phyloP scores from a whole-genome alignment of 345 rosid genomes.

The Zanthoxylum bungeanum region DNA sequence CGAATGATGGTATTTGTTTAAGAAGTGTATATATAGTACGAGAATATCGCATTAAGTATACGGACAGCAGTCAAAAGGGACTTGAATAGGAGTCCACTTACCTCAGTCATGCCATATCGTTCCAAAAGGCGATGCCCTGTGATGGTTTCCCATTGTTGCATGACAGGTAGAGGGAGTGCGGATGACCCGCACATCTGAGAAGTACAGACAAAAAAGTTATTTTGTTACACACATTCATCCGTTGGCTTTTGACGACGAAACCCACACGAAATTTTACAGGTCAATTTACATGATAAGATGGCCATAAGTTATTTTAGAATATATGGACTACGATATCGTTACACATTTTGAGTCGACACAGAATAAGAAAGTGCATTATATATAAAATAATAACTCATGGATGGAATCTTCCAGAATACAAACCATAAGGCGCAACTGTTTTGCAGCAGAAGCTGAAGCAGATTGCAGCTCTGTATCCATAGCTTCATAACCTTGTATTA shows the following conservation, averaged over 20 bases:
- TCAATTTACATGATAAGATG: neutral
- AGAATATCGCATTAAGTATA: slow-evolving; percentile 9
- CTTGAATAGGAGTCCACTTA: slow-evolving; percentile 22
- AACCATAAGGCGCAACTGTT: slow-evolving; percentile 86
- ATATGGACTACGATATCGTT: neutral
- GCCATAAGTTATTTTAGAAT: neutral
- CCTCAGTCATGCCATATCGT: slow-evolving; percentile 99
- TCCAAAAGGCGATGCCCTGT: slow-evolving; percentile 95
- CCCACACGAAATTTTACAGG: neutral
- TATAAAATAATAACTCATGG: neutral
- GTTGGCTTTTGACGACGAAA: neutral
- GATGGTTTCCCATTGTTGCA: slow-evolving; percentile 92
- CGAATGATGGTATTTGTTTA: neutral
- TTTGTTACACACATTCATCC: neutral
- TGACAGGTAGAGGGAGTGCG: slow-evolving; percentile 90
- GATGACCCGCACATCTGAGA: slow-evolving; percentile 95
- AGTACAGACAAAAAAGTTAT: neutral
- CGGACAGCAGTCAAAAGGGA: neutral
- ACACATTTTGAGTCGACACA: neutral
- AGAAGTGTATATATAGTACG: neutral
- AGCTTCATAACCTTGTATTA: slow-evolving; percentile 95
- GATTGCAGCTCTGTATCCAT: slow-evolving; percentile 73
- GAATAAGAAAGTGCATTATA: neutral
- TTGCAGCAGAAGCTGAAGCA: slow-evolving; percentile 70
- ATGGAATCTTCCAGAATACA: slow-evolving; percentile 13